Conservation (phyloP, 2,329 filamentous ascomycete genomes). For the Penicillium sp. region DNA sequence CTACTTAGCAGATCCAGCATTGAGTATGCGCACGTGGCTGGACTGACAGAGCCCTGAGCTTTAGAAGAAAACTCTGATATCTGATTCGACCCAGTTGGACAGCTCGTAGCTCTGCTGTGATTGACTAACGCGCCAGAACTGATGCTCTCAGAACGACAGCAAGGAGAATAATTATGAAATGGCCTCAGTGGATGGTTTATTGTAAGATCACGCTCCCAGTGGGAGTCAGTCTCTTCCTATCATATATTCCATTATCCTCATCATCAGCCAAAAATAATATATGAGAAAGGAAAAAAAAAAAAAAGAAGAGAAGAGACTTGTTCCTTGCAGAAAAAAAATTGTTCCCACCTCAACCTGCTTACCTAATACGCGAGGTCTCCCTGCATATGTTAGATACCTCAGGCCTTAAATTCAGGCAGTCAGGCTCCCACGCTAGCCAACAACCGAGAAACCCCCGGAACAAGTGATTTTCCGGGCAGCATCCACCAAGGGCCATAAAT, state of each 20-base stretch:
- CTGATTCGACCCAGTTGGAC: background rate
- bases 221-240: constrained; percentile 58
- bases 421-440: background rate
- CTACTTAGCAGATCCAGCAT: background rate
- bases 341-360: constrained; percentile 14
- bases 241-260: constrained; percentile 52
- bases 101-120: background rate
- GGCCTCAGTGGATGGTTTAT: constrained; percentile 52
- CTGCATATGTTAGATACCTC: background rate
- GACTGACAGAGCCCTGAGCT: background rate
- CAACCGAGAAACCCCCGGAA: constrained; percentile 21
- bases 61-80: background rate
- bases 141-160: background rate
- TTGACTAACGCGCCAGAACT: background rate
- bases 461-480: constrained; percentile 19
- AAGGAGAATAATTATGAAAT: constrained; percentile 22
- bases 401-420: background rate
- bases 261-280: constrained; percentile 47
- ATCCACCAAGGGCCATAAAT: constrained; percentile 35
- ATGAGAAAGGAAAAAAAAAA: constrained; percentile 31
- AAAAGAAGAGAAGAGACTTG: constrained; percentile 11
- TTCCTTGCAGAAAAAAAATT: constrained; percentile 15
- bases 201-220: constrained; percentile 48
- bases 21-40: background rate
- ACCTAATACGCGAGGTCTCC: constrained; percentile 19